Evolutionary conservation across 805 yeast species (phyloP).

Genomic region (Maudiozyma saulgeensis): DNA sequence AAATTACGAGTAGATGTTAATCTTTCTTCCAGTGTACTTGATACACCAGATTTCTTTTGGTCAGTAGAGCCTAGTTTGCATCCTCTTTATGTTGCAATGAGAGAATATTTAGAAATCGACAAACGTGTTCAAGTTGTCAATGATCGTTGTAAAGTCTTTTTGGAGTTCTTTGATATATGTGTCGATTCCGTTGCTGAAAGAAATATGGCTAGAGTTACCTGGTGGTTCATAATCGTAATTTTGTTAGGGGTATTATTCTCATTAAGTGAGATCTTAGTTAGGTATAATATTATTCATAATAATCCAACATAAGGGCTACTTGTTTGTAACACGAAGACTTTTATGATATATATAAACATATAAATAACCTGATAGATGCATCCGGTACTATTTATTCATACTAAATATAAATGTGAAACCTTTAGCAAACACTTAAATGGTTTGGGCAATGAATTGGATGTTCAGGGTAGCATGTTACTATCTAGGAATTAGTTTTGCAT

Average conservation of each 20-base stretch:
- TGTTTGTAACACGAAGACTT: neutral
- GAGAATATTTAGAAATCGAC: constrained; percentile 91
- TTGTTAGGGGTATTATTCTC: constrained; percentile 72
- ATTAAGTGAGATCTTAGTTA: constrained; percentile 52
- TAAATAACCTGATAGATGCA: no score
- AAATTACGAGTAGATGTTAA: constrained; percentile 90
- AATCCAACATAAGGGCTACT: no score
- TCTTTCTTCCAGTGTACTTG: constrained; percentile 78
- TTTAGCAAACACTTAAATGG: no score
- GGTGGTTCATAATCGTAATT: constrained; percentile 79
- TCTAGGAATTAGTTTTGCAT: no score
- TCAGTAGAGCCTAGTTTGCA: constrained; percentile 89
- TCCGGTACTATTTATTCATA: no score
- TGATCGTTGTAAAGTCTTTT: constrained; percentile 85
- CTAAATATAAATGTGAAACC: no score
- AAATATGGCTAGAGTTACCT: constrained; percentile 83
- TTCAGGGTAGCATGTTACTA: no score
- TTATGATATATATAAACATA: no score
- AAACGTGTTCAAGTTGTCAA: constrained; percentile 89
- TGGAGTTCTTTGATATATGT: constrained; percentile 86
- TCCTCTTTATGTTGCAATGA: constrained; percentile 78
- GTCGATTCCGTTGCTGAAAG: constrained; percentile 91
- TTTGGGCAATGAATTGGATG: no score
- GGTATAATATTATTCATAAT: constrained; percentile 41
- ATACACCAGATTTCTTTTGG: constrained; percentile 96